Conservation (phyloP, 2,329 filamentous ascomycete species). For the Podosphaera leucotricha region DNA sequence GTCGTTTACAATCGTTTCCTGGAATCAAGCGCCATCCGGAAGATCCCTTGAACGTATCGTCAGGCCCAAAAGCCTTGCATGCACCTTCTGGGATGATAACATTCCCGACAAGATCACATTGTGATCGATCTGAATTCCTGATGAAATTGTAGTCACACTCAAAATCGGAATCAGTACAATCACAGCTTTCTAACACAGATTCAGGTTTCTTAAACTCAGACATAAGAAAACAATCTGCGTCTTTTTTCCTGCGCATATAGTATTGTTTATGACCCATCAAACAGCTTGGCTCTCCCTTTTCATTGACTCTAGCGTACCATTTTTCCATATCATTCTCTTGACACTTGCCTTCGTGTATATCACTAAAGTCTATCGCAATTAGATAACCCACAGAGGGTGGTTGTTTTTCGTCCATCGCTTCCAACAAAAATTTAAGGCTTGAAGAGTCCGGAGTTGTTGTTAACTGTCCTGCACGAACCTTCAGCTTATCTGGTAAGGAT, state of each 20-base stretch:
- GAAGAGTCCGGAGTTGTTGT: constrained; percentile 87
- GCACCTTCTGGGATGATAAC: constrained; percentile 44
- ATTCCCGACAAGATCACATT: constrained; percentile 41
- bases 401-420: constrained; percentile 30
- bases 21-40: constrained; percentile 88
- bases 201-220: constrained; percentile 60
- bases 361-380: constrained; percentile 63
- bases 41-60: constrained; percentile 53
- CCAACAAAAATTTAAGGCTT: constrained; percentile 68
- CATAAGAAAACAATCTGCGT: constrained; percentile 73
- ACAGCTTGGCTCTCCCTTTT: constrained; percentile 61
- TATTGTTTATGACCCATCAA: constrained; percentile 91
- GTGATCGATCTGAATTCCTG: constrained; percentile 36
- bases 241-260: constrained; percentile 64
- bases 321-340: constrained; percentile 61
- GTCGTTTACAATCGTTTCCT: constrained; percentile 47
- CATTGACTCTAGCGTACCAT: constrained; percentile 67
- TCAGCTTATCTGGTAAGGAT: constrained; percentile 46
- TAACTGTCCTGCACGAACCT: constrained; percentile 35
- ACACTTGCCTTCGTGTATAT: constrained; percentile 60
- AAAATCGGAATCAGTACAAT: constrained; percentile 66
- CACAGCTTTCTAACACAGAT: constrained; percentile 48
- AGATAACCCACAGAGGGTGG: constrained; percentile 33
- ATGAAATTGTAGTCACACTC: constrained; percentile 92
- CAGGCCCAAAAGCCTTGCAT: constrained; percentile 31